Base-by-base conservation (phyloP, 2,329 filamentous ascomycete genomes). In the Fusarium torreyae region DNA sequence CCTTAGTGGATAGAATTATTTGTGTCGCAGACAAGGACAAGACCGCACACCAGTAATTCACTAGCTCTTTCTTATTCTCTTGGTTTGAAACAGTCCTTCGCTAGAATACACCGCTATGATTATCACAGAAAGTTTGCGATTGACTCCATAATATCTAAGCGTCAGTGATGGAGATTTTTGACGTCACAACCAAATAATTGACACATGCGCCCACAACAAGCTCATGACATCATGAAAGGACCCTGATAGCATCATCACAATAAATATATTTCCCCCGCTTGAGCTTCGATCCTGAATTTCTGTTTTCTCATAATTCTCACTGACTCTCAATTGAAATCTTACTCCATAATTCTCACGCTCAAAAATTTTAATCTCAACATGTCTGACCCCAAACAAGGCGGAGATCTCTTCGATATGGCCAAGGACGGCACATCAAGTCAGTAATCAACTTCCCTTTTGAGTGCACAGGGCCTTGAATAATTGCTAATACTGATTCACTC, bases 321-420 rank as follows among this genome's bases (percentile, higher is more conserved):
- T 31, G 5, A 31, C 4, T 13, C 10, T 31, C 10, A 31, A 31
- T 13, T 31, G 28, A 31, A 31, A 5, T 13, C 5, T 13, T 5
- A 13, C 3, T 31, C 28, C 28, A 31, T 31, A 31, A 11, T 13
- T 13, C 28, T 20, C 2, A 24, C 8, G 24, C 10, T 3, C 9
- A 24, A 6, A 10, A 14, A 1, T 4, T 24, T 24, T 11, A 33
- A 18, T 31, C 6, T 3, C 57, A 34, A 43, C 0, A 68, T 68
- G 65, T 64, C 65, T 15, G 18, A 48, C 43, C 15, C 65, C 3
- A 68, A 68, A 20, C 26, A 68, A 64, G 65, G 65, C 26, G 58
- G 58, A 9, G 63, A 68, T 26, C 65, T 68, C 38, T 64, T 68
- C 5, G 34, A 68, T 5, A 68, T 68, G 58, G 65, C 63, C 53